Percentiles rank a stretch among this genome's conserved stretches.
phyloP scores from a whole-genome alignment of 495 filamentous ascomycete species.

The Oleoguttula mirabilis region DNA sequence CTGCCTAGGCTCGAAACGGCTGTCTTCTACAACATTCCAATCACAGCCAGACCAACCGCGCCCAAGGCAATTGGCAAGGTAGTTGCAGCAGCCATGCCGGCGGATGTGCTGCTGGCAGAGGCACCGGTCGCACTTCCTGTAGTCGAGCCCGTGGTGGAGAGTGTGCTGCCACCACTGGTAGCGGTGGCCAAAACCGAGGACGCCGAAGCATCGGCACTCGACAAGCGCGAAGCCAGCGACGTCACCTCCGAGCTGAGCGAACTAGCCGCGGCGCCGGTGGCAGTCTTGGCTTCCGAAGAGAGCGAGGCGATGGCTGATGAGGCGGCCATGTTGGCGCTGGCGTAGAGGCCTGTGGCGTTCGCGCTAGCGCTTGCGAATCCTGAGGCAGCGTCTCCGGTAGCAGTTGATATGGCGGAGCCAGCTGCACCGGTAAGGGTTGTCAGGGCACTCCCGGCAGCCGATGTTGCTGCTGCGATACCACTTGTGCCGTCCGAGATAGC shows the following conservation, averaged over 20 bases:
- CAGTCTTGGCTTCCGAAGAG: constrained; percentile 1
- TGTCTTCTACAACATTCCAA: constrained; percentile 1
- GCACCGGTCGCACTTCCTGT: background rate
- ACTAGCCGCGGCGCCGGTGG: background rate
- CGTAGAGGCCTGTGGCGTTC: background rate
- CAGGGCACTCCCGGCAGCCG: background rate
- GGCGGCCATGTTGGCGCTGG: background rate
- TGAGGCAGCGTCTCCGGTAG: background rate
- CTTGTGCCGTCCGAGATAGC: background rate
- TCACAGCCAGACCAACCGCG: background rate
- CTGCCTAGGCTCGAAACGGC: background rate
- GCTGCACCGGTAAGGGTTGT: background rate
- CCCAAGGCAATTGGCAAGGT: background rate
- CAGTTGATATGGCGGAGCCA: background rate
- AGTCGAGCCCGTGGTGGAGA: background rate
- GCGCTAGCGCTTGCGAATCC: background rate
- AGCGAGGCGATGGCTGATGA: constrained; percentile 2
- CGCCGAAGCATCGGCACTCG: background rate
- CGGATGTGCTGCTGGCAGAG: background rate
- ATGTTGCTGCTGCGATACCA: background rate
- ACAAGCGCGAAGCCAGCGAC: background rate
- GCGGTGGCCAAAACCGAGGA: background rate
- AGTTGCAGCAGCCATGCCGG: background rate
- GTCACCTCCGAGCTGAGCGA: background rate
- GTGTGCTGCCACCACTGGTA: background rate